Percentiles rank a stretch among this genome's conserved stretches.
Conservation (phyloP, 2,329 filamentous ascomycete genomes). For the Lachnellula hyalina region DNA sequence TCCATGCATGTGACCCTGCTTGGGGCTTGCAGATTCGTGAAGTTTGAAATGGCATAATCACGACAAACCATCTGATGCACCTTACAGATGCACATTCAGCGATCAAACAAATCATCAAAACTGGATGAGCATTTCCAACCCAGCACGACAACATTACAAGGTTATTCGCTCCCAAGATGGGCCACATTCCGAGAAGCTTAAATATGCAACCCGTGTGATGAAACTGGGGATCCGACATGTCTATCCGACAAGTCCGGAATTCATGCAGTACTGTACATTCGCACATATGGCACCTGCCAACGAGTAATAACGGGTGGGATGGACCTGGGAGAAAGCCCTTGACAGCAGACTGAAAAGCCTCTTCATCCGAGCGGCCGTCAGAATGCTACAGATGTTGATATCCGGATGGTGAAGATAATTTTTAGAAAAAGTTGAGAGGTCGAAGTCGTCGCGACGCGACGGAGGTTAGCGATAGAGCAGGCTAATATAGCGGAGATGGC, state of each 20-base stretch:
- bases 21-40: conserved; percentile 4
- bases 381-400: not conserved
- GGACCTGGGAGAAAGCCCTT: not conserved
- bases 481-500: not conserved
- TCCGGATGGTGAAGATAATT: not conserved
- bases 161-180: not conserved
- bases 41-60: conserved; percentile 19
- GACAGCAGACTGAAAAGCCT: conserved; percentile 6
- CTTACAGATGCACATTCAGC: conserved; percentile 10
- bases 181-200: conserved; percentile 11
- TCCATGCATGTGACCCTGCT: conserved; percentile 1
- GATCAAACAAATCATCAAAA: conserved; percentile 18
- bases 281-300: conserved; percentile 1
- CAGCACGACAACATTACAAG: not conserved
- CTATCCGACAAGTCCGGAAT: conserved; percentile 14
- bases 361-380: conserved; percentile 7
- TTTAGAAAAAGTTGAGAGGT: not conserved
- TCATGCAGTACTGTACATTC: conserved; percentile 12
- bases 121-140: conserved; percentile 6
- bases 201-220: conserved; percentile 9
- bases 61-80: conserved; percentile 13
- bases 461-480: not conserved
- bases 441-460: not conserved
- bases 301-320: not conserved
- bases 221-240: not conserved